phyloP scores from a whole-genome alignment of 2,329 filamentous ascomycete species.

The Phoma herbarum region DNA sequence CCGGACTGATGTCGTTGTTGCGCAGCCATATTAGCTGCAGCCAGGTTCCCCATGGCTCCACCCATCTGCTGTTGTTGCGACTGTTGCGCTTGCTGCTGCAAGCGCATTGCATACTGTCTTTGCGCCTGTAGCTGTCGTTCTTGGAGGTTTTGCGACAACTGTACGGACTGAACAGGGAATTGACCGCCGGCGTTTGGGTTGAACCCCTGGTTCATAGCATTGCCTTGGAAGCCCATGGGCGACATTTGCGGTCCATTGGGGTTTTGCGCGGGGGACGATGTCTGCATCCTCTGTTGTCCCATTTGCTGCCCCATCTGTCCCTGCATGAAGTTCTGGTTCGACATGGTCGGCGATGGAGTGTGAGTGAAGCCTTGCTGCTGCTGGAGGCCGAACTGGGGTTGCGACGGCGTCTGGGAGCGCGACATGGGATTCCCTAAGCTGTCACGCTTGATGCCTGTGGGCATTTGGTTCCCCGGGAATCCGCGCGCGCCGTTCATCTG shows the following conservation, averaged over 20 bases:
- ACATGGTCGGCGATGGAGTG: slow-evolving; percentile 93
- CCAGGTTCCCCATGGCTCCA: slow-evolving; percentile 49
- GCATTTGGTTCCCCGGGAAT: slow-evolving; percentile 84
- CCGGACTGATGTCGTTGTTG: slow-evolving; percentile 51
- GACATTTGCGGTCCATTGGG: slow-evolving; percentile 56
- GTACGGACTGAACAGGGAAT: slow-evolving; percentile 57
- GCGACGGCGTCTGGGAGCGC: slow-evolving; percentile 91
- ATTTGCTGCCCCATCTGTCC: slow-evolving; percentile 55
- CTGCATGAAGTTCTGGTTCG: slow-evolving; percentile 75
- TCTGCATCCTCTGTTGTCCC: slow-evolving; percentile 72
- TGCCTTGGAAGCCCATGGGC: slow-evolving; percentile 48
- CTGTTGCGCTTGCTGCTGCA: slow-evolving; percentile 71
- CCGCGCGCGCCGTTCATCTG: slow-evolving; percentile 77
- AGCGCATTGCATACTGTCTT: slow-evolving; percentile 84
- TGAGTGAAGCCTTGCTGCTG: slow-evolving; percentile 77
- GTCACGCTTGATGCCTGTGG: slow-evolving; percentile 79
- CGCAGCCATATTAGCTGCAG: slow-evolving; percentile 51
- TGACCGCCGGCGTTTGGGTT: slow-evolving; percentile 54
- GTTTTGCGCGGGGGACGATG: slow-evolving; percentile 91
- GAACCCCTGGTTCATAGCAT: slow-evolving; percentile 50
- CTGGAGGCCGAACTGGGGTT: slow-evolving; percentile 71
- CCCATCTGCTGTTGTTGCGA: slow-evolving; percentile 65
- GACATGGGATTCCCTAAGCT: slow-evolving; percentile 64
- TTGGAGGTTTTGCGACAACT: slow-evolving; percentile 61
- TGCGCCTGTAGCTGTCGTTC: slow-evolving; percentile 68